Conservation (phyloP, 805 yeast genomes). For the Candida railenensis region DNA sequence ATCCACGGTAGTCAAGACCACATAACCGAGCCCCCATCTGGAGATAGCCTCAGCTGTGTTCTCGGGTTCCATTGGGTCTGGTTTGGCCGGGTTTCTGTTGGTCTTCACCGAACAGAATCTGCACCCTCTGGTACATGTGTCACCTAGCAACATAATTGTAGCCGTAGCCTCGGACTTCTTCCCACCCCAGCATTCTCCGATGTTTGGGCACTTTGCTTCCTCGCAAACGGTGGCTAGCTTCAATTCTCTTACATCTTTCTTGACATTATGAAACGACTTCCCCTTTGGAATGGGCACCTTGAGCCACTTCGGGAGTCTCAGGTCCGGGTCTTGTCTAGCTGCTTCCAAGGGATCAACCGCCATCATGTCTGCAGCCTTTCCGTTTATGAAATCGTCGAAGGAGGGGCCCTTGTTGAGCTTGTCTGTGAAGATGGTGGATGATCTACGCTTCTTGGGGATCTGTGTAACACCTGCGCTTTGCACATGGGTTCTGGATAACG, state of each 20-base stretch:
- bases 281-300: constrained; percentile 98
- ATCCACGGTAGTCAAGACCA: constrained; percentile 95
- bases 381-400: constrained; percentile 85
- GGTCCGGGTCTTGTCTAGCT: constrained; percentile 65
- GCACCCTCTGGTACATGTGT: constrained; percentile 99
- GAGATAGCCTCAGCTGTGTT: constrained; percentile 96
- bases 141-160: constrained; percentile 97
- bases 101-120: constrained; percentile 97
- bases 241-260: constrained; percentile 83
- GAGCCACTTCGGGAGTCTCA: constrained; percentile 87
- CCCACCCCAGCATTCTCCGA: constrained; percentile 99
- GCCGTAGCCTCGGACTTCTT: constrained; percentile 91
- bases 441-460: constrained; percentile 40
- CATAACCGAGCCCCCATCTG: constrained; percentile 98
- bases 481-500: not conserved
- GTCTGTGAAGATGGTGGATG: constrained; percentile 64
- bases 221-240: constrained; percentile 95
- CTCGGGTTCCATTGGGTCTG: constrained; percentile 96
- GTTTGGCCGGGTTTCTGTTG: constrained; percentile 77
- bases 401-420: constrained; percentile 81
- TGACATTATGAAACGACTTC: constrained; percentile 71
- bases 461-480: not conserved
- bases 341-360: constrained; percentile 73
- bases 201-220: constrained; percentile 99
- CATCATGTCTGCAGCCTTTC: constrained; percentile 68